Base-by-base conservation (phyloP, 345 rosid species). In the Gossypium mustelinum region DNA sequence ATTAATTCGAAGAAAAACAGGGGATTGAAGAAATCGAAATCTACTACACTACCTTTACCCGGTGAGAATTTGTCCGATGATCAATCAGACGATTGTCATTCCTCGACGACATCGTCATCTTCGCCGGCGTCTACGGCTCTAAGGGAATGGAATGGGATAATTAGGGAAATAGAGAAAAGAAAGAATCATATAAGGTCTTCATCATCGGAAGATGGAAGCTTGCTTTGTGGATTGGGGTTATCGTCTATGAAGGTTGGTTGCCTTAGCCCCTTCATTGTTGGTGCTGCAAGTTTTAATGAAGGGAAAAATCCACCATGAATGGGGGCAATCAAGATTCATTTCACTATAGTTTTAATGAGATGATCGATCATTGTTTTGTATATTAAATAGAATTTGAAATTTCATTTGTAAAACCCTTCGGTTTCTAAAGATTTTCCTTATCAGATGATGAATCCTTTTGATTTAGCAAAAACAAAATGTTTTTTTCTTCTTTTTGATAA, bases 21-120 rank as follows among this genome's bases (percentile, higher is more conserved):
- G 39, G 29, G 56, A 17, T 16, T 48, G 22, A 79, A 73, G 79
- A 82, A 75, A 52, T 56, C 79, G 5, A 64, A 67, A 34, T 54
- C 73, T 14, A 8, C 34, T 14, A 8, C 34, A 6, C 59, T 75
- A 8, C 60, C 12, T 7, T 41, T 43, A 29, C 51, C 76, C 3
- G 17, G 17, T 3, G 78, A 75, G 72, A 66, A 75, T 55, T 43
- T 13, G 12, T 55, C 25, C 16, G 70, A 65, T 44, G 77, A 57
- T 27, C 79, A 58, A 34, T 75, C 85, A 14, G 93, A 89, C 70
- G 87, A 82, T 2, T 77, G 77, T 18, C 83, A 82, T 9, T 86
- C 94, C 18, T 81, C 89, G 57, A 80, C 85, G 57, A 81, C 86
- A 4, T 89, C 90, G n/a, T 85, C 90, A 17, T 82, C 88, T 11